phyloP scores from a whole-genome alignment of 805 yeast genomes.

The Candida glaebosa region DNA sequence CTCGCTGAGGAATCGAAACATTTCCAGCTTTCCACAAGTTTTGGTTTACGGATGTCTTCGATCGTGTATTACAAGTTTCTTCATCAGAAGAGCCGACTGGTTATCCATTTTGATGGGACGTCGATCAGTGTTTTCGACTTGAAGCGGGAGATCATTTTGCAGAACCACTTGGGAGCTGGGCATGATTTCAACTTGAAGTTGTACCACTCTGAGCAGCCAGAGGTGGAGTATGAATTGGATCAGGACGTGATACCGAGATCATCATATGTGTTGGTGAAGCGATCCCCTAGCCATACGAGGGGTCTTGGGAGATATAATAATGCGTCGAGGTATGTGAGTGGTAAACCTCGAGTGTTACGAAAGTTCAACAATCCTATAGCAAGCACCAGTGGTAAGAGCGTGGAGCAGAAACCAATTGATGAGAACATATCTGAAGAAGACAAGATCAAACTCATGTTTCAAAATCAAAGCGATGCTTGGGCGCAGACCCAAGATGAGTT shows the following conservation, averaged over 20 bases:
- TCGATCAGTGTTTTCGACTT: constrained; percentile 93
- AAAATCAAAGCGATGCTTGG: constrained; percentile 93
- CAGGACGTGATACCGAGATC: constrained; percentile 90
- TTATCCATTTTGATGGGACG: constrained; percentile 91
- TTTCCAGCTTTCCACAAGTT: too few species aligned
- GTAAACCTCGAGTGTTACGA: constrained; percentile 54
- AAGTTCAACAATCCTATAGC: constrained; percentile 35
- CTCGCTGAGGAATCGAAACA: too few species aligned
- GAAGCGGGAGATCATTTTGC: constrained; percentile 82
- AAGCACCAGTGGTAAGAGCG: constrained; percentile 11
- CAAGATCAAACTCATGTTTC: constrained; percentile 84
- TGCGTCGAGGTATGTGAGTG: constrained; percentile 68
- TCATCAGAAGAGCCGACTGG: constrained; percentile 75
- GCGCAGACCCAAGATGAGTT: constrained; percentile 87
- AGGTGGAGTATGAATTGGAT: constrained; percentile 78
- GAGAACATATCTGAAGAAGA: constrained; percentile 74
- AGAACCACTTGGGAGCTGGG: constrained; percentile 79
- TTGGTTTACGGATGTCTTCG: too few species aligned
- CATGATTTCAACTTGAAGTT: constrained; percentile 76
- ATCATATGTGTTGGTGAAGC: constrained; percentile 71
- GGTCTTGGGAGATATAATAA: constrained; percentile 38
- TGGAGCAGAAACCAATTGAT: constrained; percentile 20
- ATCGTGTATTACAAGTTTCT: constrained; percentile 82
- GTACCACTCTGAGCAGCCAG: constrained; percentile 55
- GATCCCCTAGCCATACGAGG: constrained; percentile 61